A percentile compares a stretch with the other conserved stretches of the same genome.
Evolutionary conservation across 306 rosid species (phyloP).

Genomic region (Quercus agrifolia): DNA sequence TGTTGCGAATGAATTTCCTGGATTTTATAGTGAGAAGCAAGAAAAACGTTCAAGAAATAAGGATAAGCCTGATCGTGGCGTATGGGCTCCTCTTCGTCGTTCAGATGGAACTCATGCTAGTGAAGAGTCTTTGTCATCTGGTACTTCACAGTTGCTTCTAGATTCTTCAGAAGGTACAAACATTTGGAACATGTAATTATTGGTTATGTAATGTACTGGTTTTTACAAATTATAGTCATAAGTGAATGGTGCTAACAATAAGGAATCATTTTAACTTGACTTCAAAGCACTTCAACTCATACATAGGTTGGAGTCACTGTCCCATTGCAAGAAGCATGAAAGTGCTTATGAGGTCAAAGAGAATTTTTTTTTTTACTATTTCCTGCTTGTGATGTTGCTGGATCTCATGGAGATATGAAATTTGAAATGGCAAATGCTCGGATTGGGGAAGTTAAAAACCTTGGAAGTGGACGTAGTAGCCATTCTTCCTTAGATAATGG

Average conservation of each 20-base stretch:
- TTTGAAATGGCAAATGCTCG: conserved; percentile 31
- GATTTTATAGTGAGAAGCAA: conserved; percentile 39
- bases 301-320: background rate
- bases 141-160: conserved; percentile 24
- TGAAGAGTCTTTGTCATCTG: conserved; percentile 34
- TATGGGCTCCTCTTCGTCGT: conserved; percentile 44
- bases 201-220: background rate
- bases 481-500: conserved; percentile 51
- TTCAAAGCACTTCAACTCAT: background rate
- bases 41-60: conserved; percentile 48
- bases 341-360: background rate
- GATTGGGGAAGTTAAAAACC: conserved; percentile 38
- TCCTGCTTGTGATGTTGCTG: conserved; percentile 21
- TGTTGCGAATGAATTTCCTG: conserved; percentile 43
- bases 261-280: background rate
- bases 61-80: conserved; percentile 58
- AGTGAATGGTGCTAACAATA: background rate
- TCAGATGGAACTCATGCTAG: conserved; percentile 40
- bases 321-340: background rate
- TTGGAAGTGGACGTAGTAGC: conserved; percentile 35
- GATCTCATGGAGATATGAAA: conserved; percentile 34
- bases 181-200: background rate
- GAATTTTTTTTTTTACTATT: background rate
- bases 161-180: conserved; percentile 52
- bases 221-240: background rate